Conservation (phyloP, 768 basidiomycete species). For the Amyloporia xantha region DNA sequence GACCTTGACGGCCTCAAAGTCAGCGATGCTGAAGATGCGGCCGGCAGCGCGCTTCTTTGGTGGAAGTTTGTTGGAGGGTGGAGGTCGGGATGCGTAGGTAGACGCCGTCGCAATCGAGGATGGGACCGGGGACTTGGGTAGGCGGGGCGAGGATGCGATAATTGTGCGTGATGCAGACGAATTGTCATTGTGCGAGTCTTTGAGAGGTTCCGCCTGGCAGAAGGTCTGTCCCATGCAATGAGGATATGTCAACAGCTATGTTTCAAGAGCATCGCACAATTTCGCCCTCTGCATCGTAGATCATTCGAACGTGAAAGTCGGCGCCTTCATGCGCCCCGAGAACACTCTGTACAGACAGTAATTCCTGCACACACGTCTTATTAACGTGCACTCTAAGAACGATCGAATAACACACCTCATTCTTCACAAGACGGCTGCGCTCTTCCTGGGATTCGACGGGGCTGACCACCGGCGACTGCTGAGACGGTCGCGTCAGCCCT, state of each 20-base stretch:
- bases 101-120: neutral
- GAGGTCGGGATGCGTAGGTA: neutral
- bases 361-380: too few species aligned
- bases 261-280: slow-evolving; percentile 3
- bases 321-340: too few species aligned
- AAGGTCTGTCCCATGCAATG: neutral
- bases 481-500: too few species aligned
- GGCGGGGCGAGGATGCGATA: neutral
- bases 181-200: neutral
- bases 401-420: too few species aligned
- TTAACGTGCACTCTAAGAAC: too few species aligned
- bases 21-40: slow-evolving; percentile 3
- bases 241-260: neutral
- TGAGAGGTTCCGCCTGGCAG: neutral
- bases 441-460: too few species aligned
- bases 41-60: neutral
- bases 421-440: too few species aligned
- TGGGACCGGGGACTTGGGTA: neutral
- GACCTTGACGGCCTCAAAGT: slow-evolving; percentile 16
- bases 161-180: neutral
- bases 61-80: neutral
- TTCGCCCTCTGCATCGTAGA: slow-evolving; percentile 3
- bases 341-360: too few species aligned
- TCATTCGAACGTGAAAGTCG: slow-evolving; percentile 6
- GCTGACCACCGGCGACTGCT: too few species aligned